phyloP scores from a whole-genome alignment of 2,329 filamentous ascomycete genomes.

The Botrytis cinerea region DNA sequence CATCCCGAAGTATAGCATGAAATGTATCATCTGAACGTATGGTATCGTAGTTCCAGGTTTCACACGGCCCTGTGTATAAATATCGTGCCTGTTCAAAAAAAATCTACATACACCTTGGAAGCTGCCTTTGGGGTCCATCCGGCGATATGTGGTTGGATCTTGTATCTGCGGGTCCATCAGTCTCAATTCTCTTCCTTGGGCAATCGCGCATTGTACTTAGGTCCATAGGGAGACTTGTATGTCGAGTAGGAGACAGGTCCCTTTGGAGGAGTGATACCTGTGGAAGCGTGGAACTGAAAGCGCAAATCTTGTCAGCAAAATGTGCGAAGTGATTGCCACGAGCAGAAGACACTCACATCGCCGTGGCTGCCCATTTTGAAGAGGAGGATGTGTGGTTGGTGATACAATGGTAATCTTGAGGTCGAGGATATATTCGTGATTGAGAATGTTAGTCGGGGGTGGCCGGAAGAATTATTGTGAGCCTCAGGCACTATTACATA shows the following conservation, averaged over 20 bases:
- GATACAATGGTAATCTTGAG: slow-evolving; percentile 18
- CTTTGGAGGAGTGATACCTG: slow-evolving; percentile 30
- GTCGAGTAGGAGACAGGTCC: slow-evolving; percentile 31
- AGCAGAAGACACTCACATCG: slow-evolving; percentile 12
- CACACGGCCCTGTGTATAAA: neutral
- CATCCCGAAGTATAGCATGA: neutral
- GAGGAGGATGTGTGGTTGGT: neutral
- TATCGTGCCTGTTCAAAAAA: slow-evolving; percentile 1
- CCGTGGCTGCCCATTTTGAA: slow-evolving; percentile 21
- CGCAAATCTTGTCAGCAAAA: slow-evolving; percentile 2
- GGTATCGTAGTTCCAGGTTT: neutral
- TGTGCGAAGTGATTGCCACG: neutral
- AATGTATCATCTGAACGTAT: neutral
- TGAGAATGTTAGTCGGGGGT: slow-evolving; percentile 25
- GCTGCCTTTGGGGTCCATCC: slow-evolving; percentile 54
- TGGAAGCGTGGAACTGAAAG: slow-evolving; percentile 30
- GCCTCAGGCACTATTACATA: slow-evolving; percentile 16
- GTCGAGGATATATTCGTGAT: slow-evolving; percentile 14
- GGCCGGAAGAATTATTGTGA: slow-evolving; percentile 6
- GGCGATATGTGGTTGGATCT: slow-evolving; percentile 56
- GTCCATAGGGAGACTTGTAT: slow-evolving; percentile 66
- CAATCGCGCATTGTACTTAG: slow-evolving; percentile 54
- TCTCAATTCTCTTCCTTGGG: slow-evolving; percentile 7
- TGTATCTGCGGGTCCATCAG: slow-evolving; percentile 52
- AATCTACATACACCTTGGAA: slow-evolving; percentile 50